Evolutionary conservation across 768 basidiomycete genomes (phyloP).

Genomic region (Phaeotremella skinneri): DNA sequence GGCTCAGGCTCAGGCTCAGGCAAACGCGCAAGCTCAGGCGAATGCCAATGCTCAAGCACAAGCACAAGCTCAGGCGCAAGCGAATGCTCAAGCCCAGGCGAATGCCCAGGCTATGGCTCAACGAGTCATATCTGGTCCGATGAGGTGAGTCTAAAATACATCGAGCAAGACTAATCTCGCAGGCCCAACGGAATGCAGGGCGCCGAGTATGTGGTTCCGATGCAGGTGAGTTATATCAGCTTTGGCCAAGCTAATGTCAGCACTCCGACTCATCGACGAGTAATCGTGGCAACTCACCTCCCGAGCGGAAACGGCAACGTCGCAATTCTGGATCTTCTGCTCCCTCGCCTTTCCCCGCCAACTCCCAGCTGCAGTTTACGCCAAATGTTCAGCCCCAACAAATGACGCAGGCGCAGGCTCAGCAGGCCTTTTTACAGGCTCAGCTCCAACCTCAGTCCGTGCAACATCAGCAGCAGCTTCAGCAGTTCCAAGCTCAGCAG

Average conservation of each 20-base stretch:
- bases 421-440: constrained; percentile 10
- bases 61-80: constrained; percentile 14
- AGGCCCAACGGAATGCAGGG: constrained; percentile 24
- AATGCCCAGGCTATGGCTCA: constrained; percentile 1
- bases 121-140: constrained; percentile 17
- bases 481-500: constrained; percentile 14
- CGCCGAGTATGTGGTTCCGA: constrained; percentile 11
- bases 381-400: constrained; percentile 17
- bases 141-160: constrained; percentile 25
- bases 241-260: no score
- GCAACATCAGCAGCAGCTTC: constrained; percentile 3
- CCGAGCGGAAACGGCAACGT: constrained; percentile 44
- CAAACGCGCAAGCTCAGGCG: constrained; percentile 1
- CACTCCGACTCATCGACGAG: constrained; percentile 11
- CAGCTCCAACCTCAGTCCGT: constrained; percentile 10
- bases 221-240: constrained; percentile 6
- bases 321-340: constrained; percentile 43
- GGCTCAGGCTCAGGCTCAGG: constrained; percentile 8
- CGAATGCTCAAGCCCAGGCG: neutral
- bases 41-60: constrained; percentile 5
- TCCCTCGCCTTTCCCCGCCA: constrained; percentile 33
- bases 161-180: neutral
- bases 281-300: constrained; percentile 30
- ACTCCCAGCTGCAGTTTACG: neutral
- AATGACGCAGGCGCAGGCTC: constrained; percentile 15